phyloP scores from a whole-genome alignment of 129 eudicot genomes.

The Calendula officinalis region DNA sequence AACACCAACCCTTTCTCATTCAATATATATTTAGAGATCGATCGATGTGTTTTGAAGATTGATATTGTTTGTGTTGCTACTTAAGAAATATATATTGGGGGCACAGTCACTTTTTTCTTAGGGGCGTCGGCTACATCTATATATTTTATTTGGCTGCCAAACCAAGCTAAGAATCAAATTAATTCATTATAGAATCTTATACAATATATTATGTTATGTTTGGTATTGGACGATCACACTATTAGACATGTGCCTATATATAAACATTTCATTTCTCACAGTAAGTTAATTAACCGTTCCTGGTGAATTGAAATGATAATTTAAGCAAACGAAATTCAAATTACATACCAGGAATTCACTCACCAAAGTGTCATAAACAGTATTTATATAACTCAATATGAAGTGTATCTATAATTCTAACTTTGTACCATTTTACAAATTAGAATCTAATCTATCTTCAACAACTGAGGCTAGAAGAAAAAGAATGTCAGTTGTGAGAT shows the following conservation, averaged over 20 bases:
- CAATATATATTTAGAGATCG: background rate
- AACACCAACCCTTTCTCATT: conserved; percentile 27
- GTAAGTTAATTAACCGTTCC: too few relatives aligned
- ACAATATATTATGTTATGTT: background rate
- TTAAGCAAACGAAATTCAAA: too few relatives aligned
- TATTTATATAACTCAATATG: too few relatives aligned
- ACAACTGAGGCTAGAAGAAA: background rate
- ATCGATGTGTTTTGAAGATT: background rate
- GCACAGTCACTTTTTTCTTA: background rate
- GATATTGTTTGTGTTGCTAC: conserved; percentile 17
- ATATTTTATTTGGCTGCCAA: background rate
- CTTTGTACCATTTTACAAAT: background rate
- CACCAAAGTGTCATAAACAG: background rate
- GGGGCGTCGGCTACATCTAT: background rate
- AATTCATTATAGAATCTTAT: conserved; percentile 10
- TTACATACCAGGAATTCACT: too few relatives aligned
- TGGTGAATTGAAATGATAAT: too few relatives aligned
- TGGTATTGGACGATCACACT: background rate
- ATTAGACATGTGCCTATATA: too few relatives aligned
- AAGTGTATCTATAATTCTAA: conserved; percentile 1
- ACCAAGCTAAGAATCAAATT: conserved; percentile 8
- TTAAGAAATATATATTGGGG: background rate
- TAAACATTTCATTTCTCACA: too few relatives aligned
- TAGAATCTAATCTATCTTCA: background rate
- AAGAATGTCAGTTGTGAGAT: conserved; percentile 4